Conservation (phyloP, 2,329 filamentous ascomycete species). For the Phialophora tarda region DNA sequence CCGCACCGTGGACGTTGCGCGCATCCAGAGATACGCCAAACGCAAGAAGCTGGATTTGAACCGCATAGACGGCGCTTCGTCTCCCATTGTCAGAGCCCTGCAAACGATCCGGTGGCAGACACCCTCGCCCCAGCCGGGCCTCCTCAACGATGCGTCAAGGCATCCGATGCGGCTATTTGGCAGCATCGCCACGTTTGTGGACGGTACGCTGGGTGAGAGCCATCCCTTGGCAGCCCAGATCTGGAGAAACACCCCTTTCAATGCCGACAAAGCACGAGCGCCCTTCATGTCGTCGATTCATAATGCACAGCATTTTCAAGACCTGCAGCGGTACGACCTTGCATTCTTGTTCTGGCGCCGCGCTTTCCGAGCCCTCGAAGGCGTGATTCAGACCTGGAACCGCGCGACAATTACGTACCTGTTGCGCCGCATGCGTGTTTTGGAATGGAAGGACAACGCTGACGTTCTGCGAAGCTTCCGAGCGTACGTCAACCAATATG, state of each 20-base stretch:
- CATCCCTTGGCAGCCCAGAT: background rate
- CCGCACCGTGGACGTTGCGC: background rate
- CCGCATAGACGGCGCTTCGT: background rate
- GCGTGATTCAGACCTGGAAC: slow-evolving; percentile 8
- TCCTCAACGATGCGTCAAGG: background rate
- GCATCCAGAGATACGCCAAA: background rate
- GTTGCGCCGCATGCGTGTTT: background rate
- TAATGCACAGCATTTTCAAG: slow-evolving; percentile 1
- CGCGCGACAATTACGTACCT: slow-evolving; percentile 4
- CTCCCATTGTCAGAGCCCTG: background rate
- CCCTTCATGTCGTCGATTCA: slow-evolving; percentile 3
- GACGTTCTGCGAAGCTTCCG: background rate
- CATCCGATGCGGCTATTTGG: background rate
- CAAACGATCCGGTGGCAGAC: background rate
- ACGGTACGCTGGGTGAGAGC: background rate
- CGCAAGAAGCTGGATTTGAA: slow-evolving; percentile 2
- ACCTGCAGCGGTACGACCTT: background rate
- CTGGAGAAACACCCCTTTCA: slow-evolving; percentile 6
- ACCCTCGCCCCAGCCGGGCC: background rate
- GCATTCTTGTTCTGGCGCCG: slow-evolving; percentile 6
- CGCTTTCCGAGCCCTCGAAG: slow-evolving; percentile 4
- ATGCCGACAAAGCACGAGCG: slow-evolving; percentile 4
- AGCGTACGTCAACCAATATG: background rate
- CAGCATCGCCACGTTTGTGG: background rate
- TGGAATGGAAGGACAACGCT: slow-evolving; percentile 1